A percentile compares a stretch with the other conserved stretches of the same genome.
Evolutionary conservation across 2,329 filamentous ascomycete species (phyloP).

Genomic region (Drechslera avenae): DNA sequence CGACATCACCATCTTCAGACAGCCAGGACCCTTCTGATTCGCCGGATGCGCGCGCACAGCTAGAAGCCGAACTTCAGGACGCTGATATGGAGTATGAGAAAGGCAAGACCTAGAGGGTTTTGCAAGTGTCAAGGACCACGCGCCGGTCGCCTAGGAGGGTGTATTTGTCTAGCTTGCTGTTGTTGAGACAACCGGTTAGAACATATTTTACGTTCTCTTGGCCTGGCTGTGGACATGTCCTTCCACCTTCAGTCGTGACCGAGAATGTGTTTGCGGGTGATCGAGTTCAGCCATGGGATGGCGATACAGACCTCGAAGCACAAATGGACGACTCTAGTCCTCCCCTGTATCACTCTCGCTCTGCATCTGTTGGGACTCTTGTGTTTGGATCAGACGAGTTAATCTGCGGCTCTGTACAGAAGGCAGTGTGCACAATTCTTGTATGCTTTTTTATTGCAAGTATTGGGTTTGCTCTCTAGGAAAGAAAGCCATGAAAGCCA

Average conservation of each 20-base stretch:
- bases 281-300: not conserved
- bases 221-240: not conserved
- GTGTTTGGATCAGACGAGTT: not conserved
- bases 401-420: not conserved
- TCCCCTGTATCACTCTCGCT: not conserved
- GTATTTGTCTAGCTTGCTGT: not conserved
- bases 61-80: conserved; percentile 42
- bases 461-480: conserved; percentile 10
- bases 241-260: not conserved
- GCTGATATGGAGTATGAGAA: conserved; percentile 37
- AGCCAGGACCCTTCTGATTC: conserved; percentile 7
- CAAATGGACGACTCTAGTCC: not conserved
- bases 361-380: not conserved
- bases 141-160: not conserved
- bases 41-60: conserved; percentile 32
- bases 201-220: conserved; percentile 5
- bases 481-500: not conserved
- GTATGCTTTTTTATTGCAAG: conserved; percentile 1
- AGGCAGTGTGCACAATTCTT: conserved; percentile 1
- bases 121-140: conserved; percentile 1
- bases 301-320: conserved; percentile 7
- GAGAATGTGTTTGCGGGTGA: conserved; percentile 1
- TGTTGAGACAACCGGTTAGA: not conserved
- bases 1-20: conserved; percentile 5
- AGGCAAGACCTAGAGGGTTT: conserved; percentile 30